Conservation (phyloP, 179 eudicot genomes). For the Beta corolliflora region DNA sequence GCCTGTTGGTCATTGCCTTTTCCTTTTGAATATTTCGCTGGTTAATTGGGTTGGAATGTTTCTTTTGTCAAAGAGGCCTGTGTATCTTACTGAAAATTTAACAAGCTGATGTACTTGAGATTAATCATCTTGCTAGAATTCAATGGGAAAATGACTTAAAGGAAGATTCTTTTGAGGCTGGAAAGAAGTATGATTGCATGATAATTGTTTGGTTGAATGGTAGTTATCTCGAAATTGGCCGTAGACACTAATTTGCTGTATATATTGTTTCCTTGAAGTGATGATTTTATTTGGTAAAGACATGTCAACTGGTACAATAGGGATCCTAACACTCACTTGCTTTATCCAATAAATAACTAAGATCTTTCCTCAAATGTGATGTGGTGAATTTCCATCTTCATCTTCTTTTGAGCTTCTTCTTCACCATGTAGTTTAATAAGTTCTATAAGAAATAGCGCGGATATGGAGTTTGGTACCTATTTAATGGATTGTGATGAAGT, state of each 20-base stretch:
- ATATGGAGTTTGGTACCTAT: constrained; percentile 11
- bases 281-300: background rate
- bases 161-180: background rate
- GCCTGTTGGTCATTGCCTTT: background rate
- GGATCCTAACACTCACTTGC: background rate
- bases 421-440: background rate
- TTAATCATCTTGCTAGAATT: background rate
- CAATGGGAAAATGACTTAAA: background rate
- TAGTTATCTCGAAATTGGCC: background rate
- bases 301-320: background rate
- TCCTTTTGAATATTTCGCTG: background rate
- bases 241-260: background rate
- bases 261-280: background rate
- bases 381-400: background rate
- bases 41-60: background rate
- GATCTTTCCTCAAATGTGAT: background rate
- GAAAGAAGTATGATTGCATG: background rate
- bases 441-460: background rate
- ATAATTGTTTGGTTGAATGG: background rate
- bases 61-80: background rate
- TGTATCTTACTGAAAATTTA: background rate
- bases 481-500: constrained; percentile 23
- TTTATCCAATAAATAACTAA: background rate
- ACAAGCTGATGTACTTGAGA: background rate
- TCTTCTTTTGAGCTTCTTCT: constrained; percentile 7